Percentiles rank a stretch among this genome's conserved stretches.
Conservation (phyloP, 176 grass and related monocot species). For the Eragrostis nindensis region DNA sequence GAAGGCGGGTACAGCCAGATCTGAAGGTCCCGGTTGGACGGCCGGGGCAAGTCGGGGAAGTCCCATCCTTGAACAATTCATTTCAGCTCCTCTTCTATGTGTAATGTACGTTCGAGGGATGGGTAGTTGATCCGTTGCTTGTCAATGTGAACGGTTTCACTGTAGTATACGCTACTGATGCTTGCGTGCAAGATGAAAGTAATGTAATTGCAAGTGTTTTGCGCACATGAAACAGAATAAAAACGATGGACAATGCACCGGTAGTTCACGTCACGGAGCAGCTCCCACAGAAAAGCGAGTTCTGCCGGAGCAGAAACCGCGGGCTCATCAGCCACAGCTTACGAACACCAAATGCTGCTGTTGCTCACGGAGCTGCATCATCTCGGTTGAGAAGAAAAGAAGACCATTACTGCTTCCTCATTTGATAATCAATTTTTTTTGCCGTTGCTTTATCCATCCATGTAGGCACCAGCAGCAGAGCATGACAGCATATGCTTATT, state of each 20-base stretch:
- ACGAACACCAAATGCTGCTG: neutral
- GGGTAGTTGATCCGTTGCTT: neutral
- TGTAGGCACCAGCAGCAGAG: slow-evolving; percentile 21
- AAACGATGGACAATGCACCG: no score
- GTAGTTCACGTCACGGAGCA: no score
- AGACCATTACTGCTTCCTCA: neutral
- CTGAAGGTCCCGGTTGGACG: neutral
- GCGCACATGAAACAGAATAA: neutral
- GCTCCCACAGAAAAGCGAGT: neutral
- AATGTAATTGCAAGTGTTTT: neutral
- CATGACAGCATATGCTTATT: neutral
- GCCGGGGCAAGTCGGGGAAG: neutral
- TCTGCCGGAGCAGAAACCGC: neutral
- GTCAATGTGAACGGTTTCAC: no score
- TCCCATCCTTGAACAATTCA: neutral
- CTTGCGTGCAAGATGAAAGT: neutral
- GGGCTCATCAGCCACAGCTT: neutral
- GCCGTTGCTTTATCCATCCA: slow-evolving; percentile 36
- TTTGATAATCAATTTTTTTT: no score
- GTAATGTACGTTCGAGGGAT: neutral
- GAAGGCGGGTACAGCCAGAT: neutral
- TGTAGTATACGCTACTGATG: no score
- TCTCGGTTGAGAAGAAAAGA: neutral
- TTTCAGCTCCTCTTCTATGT: no score
- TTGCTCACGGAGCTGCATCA: neutral